A percentile compares a stretch with the other conserved stretches of the same genome.
Evolutionary conservation across 139 green algal genomes (phyloP).

Genomic region (Nannochloris sp.): DNA sequence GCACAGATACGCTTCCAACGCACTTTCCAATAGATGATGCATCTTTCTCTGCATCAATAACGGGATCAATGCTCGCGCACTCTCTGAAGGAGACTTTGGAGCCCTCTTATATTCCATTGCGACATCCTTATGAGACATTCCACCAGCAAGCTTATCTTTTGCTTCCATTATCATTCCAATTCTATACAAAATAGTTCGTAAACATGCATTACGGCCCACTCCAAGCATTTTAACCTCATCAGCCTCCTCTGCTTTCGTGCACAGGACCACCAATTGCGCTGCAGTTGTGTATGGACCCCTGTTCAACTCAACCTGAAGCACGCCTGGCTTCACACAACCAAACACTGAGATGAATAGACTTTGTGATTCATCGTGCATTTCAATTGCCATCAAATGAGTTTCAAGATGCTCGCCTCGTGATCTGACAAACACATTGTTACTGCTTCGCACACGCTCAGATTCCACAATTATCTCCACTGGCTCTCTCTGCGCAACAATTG

Average conservation of each 20-base stretch:
- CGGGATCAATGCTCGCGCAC: constrained; percentile 14
- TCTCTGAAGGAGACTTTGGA: background rate
- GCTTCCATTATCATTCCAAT: constrained; percentile 9
- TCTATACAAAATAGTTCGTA: constrained; percentile 16
- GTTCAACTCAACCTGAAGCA: constrained; percentile 34
- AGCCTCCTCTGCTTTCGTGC: constrained; percentile 1
- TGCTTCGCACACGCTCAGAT: no score
- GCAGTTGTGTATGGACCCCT: constrained; percentile 25
- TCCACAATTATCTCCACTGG: no score
- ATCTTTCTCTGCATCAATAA: constrained; percentile 20
- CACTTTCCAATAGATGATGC: constrained; percentile 7
- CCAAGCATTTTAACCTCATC: constrained; percentile 10
- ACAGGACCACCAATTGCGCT: constrained; percentile 18
- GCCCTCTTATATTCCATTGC: background rate
- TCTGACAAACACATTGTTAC: constrained; percentile 8
- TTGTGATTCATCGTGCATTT: no score
- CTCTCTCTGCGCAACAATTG: background rate
- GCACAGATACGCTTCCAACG: constrained; percentile 12
- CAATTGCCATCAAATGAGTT: background rate
- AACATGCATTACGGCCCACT: background rate
- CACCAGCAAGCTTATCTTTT: background rate
- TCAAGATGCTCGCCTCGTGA: background rate
- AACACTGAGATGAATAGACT: no score
- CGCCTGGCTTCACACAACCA: background rate
- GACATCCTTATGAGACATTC: background rate